Evolutionary conservation across 1,284 basidiomycete genomes (phyloP).

Genomic region (Trametes hirsuta): DNA sequence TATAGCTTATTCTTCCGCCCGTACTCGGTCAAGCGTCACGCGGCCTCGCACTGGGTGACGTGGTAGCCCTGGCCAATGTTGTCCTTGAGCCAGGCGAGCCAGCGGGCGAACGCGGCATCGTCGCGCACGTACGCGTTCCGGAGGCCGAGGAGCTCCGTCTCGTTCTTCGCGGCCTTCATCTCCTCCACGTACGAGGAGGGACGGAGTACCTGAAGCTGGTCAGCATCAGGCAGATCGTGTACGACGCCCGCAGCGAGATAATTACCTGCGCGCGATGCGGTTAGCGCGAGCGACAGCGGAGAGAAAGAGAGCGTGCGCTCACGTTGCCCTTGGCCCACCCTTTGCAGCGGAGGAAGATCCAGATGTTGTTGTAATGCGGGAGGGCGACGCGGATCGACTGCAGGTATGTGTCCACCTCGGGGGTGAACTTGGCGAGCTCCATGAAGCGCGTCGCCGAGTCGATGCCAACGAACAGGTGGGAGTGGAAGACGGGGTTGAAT

Average conservation of each 20-base stretch:
- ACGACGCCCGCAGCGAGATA: conserved; percentile 71
- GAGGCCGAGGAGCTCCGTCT: conserved; percentile 82
- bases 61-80: conserved; percentile 76
- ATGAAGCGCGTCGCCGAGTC: conserved; percentile 70
- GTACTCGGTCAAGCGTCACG: conserved; percentile 81
- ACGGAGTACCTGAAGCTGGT: conserved; percentile 78
- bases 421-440: conserved; percentile 61
- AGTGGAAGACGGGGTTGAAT: conserved; percentile 86
- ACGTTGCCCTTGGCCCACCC: conserved; percentile 80
- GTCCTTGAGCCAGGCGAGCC: conserved; percentile 87
- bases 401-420: conserved; percentile 61
- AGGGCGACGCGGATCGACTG: conserved; percentile 59
- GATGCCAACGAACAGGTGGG: conserved; percentile 77
- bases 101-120: conserved; percentile 83
- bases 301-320: conserved; percentile 16
- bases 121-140: conserved; percentile 88
- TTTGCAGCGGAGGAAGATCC: conserved; percentile 71
- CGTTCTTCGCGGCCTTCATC: conserved; percentile 89
- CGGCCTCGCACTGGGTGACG: conserved; percentile 92
- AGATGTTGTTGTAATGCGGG: conserved; percentile 78
- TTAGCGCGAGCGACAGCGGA: neutral
- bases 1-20: conserved; percentile 79
- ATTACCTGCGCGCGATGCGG: conserved; percentile 49
- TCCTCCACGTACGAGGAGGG: conserved; percentile 69
- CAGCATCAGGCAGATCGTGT: conserved; percentile 80